These are phyloP conservation scores for Xerocomus spinulosus DNA, from an alignment of 768 basidiomycete genomes.

Conservation along the genomic window DNA sequence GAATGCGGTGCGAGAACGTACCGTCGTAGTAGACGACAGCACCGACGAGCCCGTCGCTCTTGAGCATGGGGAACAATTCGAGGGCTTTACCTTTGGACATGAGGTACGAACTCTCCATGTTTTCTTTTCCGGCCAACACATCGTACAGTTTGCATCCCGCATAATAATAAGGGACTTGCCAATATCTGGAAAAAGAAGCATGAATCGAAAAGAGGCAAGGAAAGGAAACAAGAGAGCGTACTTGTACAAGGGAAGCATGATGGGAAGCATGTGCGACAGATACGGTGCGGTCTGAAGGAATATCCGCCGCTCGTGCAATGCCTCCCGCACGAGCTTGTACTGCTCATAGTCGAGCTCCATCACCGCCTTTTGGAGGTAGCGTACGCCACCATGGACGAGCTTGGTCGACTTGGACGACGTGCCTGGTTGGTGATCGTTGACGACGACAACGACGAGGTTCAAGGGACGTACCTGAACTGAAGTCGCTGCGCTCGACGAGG, in stretches of 20 bases:
- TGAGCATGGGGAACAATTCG: conserved; percentile 96
- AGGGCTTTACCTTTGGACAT: conserved; percentile 93
- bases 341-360: conserved; percentile 95
- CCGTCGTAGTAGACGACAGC: conserved; percentile 98
- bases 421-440: conserved; percentile 39
- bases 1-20: conserved; percentile 28
- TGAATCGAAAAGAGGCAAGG: too few relatives aligned
- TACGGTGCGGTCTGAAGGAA: conserved; percentile 97
- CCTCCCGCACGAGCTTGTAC: conserved; percentile 94
- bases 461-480: conserved; percentile 63
- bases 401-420: conserved; percentile 98
- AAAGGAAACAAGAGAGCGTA: conserved; percentile 29
- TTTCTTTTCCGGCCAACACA: conserved; percentile 88
- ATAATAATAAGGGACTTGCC: conserved; percentile 97
- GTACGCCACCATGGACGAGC: conserved; percentile 95
- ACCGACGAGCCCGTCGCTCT: conserved; percentile 85
- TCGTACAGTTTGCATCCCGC: conserved; percentile 97
- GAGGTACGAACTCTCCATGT: conserved; percentile 93
- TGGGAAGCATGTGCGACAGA: conserved; percentile 86
- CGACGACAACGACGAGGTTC: not conserved
- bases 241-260: conserved; percentile 97
- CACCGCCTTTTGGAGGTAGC: conserved; percentile 95
- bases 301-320: conserved; percentile 85
- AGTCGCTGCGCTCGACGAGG: conserved; percentile 90
- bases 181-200: conserved; percentile 55